Conservation (phyloP, 1,139 yeast genomes). For the Sugiyamaella castrensis region DNA sequence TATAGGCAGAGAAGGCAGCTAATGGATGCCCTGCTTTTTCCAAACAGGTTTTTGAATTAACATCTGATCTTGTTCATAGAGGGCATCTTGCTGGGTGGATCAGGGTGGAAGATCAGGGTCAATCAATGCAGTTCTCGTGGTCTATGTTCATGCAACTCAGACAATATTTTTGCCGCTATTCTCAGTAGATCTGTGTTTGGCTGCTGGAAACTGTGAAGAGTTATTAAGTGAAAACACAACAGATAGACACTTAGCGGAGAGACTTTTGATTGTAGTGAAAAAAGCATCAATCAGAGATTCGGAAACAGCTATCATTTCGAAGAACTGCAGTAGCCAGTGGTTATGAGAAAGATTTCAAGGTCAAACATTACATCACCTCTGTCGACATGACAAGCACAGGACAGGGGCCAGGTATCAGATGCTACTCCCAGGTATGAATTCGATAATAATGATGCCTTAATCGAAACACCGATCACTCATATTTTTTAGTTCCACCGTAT, state of each 20-base stretch:
- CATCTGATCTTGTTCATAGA: constrained; percentile 9
- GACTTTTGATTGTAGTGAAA: constrained; percentile 10
- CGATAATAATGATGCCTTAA: too few relatives aligned
- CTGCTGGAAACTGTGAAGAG: constrained; percentile 10
- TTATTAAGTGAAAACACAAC: constrained; percentile 9
- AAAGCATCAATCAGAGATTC: constrained; percentile 10
- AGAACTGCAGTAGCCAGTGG: too few relatives aligned
- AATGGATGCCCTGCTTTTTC: constrained; percentile 6
- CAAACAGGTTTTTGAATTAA: constrained; percentile 3
- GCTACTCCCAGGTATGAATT: too few relatives aligned
- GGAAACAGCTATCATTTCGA: background rate
- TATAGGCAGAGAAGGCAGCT: constrained; percentile 10
- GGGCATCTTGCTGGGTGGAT: constrained; percentile 15
- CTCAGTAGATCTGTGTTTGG: constrained; percentile 7
- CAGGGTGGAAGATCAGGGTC: too few relatives aligned
- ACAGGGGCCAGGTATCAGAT: too few relatives aligned
- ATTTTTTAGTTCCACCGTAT: too few relatives aligned
- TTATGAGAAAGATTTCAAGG: too few relatives aligned
- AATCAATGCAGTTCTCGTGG: constrained; percentile 13
- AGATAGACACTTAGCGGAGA: constrained; percentile 7
- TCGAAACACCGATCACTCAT: too few relatives aligned
- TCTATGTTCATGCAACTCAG: constrained; percentile 8
- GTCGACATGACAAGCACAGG: too few relatives aligned
- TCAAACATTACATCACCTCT: too few relatives aligned
- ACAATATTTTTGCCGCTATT: constrained; percentile 1